phyloP scores from a whole-genome alignment of 78 protist genomes.

The Polysphondylium violaceum region DNA sequence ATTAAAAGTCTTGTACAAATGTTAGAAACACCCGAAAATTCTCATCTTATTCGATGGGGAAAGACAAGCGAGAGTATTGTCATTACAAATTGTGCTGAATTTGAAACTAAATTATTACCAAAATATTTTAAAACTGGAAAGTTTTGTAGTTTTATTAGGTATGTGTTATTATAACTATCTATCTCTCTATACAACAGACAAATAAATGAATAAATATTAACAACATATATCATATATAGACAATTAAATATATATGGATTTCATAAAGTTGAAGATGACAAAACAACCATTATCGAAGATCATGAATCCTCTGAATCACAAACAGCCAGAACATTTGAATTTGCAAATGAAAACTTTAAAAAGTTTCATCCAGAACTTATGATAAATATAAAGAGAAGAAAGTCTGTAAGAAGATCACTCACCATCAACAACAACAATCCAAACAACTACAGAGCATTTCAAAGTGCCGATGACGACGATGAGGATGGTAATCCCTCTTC shows the following conservation, averaged over 20 bases:
- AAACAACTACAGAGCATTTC: conserved; percentile 53
- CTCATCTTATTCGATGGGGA: conserved; percentile 70
- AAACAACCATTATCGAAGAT: conserved; percentile 20
- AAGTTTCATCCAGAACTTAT: conserved; percentile 43
- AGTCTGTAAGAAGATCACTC: conserved; percentile 65
- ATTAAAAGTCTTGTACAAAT: conserved; percentile 62
- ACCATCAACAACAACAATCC: conserved; percentile 70
- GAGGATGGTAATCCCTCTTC: neutral
- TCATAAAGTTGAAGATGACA: conserved; percentile 79
- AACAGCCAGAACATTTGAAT: conserved; percentile 71
- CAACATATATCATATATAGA: conserved; percentile 2
- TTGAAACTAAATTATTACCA: conserved; percentile 70
- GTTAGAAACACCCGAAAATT: conserved; percentile 70
- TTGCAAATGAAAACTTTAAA: conserved; percentile 64
- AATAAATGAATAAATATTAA: neutral
- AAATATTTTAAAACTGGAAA: conserved; percentile 77
- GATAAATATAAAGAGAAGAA: conserved; percentile 66
- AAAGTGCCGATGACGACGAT: conserved; percentile 12
- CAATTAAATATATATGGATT: conserved; percentile 69
- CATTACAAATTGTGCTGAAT: conserved; percentile 72
- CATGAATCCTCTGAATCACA: conserved; percentile 69
- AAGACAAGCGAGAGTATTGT: conserved; percentile 57
- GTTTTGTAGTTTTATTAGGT: conserved; percentile 80
- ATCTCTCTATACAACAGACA: neutral
- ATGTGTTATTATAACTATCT: neutral